Evolutionary conservation across 805 yeast species (phyloP), one percentile per base, ranked within the genome.

Genomic region (Sungouiella blattae): DNA sequence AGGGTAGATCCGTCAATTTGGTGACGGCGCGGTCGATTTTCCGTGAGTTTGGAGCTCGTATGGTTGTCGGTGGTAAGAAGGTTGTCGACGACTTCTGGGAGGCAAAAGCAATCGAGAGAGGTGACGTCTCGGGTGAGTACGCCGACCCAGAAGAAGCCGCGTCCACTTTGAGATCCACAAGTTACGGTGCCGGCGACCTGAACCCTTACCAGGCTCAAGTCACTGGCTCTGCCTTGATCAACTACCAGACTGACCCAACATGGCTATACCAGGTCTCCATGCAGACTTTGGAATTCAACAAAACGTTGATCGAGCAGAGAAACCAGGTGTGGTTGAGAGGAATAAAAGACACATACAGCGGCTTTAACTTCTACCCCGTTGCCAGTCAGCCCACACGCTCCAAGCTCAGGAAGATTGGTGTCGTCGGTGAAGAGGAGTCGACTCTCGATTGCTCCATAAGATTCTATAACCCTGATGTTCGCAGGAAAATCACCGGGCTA

Each of bases 11-110:
- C 1, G 89, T 93, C 23, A 89, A 93, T 40, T 67, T 91, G 26
- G 95, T 93, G 5, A 81, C 97, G 5, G 97, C 98, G 0, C 75
- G 94, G 38, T 81, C 94, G 11, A 80, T 88, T 1, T 93, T 76
- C 62, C 74, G 88, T 45, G 98, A 89, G 61, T 91, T 93, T 67
- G 98, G 98, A 4, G 85, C 95, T 16, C 77, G 78, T 41, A 78
- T 89, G 33, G 69, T 93, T 25, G 73, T 77, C 14, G 83, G 86
- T 35, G 98, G 98, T 28, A 76, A 73, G 43, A 78, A 83, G 46
- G 83, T 86, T 18, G 71, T 66, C 9, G 98, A 93, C 63, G 98
- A 93, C 59, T 93, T 89, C 58, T 86, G 89, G 68, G 95, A 83
- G 53, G 75, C 69, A 28, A 55, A 60, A 37, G 77, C 80, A 0